These are phyloP conservation scores for Saccharomycopsis malanga DNA, from an alignment of 805 yeast species.

Conservation along the genomic window DNA sequence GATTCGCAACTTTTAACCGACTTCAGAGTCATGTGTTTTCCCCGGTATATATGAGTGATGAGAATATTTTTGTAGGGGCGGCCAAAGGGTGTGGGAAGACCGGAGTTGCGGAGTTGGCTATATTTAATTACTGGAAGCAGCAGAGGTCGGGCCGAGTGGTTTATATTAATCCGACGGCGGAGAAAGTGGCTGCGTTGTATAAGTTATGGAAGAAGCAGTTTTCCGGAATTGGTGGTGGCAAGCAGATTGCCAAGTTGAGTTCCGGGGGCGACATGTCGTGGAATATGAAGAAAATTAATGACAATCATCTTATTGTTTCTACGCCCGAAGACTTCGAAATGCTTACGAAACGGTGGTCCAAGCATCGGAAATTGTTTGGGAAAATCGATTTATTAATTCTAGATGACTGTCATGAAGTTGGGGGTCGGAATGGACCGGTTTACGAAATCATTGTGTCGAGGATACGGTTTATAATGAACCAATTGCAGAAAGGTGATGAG, in stretches of 20 bases:
- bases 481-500: constrained; percentile 40
- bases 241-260: constrained; percentile 47
- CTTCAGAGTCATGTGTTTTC: constrained; percentile 69
- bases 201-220: constrained; percentile 50
- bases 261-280: constrained; percentile 40
- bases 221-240: constrained; percentile 47
- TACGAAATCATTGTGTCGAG: constrained; percentile 72
- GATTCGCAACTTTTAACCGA: constrained; percentile 48
- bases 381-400: constrained; percentile 59
- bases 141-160: constrained; percentile 63
- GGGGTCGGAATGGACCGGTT: constrained; percentile 50
- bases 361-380: constrained; percentile 63
- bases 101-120: constrained; percentile 61
- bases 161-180: constrained; percentile 61
- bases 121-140: constrained; percentile 60
- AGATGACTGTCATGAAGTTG: constrained; percentile 67
- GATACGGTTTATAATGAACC: constrained; percentile 61
- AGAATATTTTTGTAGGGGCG: constrained; percentile 58
- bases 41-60: constrained; percentile 48
- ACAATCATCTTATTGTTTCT: constrained; percentile 60
- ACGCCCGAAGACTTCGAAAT: constrained; percentile 76
- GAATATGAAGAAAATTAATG: constrained; percentile 51
- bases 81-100: constrained; percentile 77
- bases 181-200: constrained; percentile 39
- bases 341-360: constrained; percentile 72